phyloP scores from a whole-genome alignment of 2,329 filamentous ascomycete genomes.

The Xylariaceae sp. region DNA sequence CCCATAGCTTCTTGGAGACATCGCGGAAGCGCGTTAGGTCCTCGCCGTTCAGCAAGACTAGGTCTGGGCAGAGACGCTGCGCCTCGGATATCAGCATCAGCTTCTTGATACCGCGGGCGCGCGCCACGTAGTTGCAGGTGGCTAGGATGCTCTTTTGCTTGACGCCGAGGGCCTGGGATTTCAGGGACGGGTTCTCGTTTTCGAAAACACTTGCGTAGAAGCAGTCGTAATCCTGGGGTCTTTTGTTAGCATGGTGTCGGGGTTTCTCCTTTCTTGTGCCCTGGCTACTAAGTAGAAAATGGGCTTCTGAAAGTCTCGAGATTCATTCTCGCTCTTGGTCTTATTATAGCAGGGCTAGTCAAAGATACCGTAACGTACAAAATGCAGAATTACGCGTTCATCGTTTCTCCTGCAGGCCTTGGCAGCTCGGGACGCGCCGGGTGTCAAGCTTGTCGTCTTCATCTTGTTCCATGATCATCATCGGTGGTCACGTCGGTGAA shows the following conservation, averaged over 20 bases:
- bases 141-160: slow-evolving; percentile 92
- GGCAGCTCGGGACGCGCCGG: slow-evolving; percentile 20
- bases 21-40: slow-evolving; percentile 81
- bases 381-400: slow-evolving; percentile 71
- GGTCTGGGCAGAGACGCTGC: slow-evolving; percentile 72
- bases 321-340: background rate
- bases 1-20: slow-evolving; percentile 75
- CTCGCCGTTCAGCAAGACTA: slow-evolving; percentile 82
- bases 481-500: background rate
- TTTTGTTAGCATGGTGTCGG: background rate
- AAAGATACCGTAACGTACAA: slow-evolving; percentile 50
- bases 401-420: slow-evolving; percentile 47
- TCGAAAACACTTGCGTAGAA: slow-evolving; percentile 94
- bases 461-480: slow-evolving; percentile 31
- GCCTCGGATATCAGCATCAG: slow-evolving; percentile 83
- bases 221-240: slow-evolving; percentile 69
- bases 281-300: background rate
- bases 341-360: background rate
- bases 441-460: slow-evolving; percentile 25
- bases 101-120: slow-evolving; percentile 69
- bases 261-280: background rate
- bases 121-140: slow-evolving; percentile 91
- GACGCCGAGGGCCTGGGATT: slow-evolving; percentile 70
- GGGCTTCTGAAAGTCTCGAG: background rate
- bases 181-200: slow-evolving; percentile 70